Evolutionary conservation across 768 basidiomycete species (phyloP), one percentile per base, ranked within the genome.

Genomic region (Suillus clintonianus): DNA sequence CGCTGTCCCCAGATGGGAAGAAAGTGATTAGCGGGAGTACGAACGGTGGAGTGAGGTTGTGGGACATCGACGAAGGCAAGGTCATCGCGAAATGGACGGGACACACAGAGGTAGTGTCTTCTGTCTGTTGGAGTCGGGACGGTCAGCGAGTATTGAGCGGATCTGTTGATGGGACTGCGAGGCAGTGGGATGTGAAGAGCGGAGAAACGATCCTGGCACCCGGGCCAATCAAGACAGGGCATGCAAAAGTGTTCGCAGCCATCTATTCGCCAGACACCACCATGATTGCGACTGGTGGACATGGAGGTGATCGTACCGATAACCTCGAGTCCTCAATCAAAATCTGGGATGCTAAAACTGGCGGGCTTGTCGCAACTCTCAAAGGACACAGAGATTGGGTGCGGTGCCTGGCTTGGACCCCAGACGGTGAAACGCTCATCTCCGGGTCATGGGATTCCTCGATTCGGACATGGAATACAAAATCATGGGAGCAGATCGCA

Each of bases 291-390:
- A n/a, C 42, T n/a, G 42, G 42, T 43, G 42, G 19, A 43, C 5
- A 10, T 1, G 8, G n/a, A 10, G 42, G 3, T 0, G 5, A 5
- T 17, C 4, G 1, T 17, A 1, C 19, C 4, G 19, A 19, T 19
- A 3, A 19, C 8, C 1, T 2, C 17, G 19, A 43, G 19, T 9
- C 2, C 42, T 19, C 19, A 9, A 4, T 43, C 17, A 19, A 43
- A 42, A 19, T 42, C 19, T 42, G 42, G 42, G 19, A 43, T 1
- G 0, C 19, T n/a, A 10, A 43, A 4, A 43, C 42, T n/a, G n/a
- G 43, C 19, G 10, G n/a, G 43, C 43, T n/a, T n/a, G 43, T 45
- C 4, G n/a, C 43, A n/a, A 45, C 43, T n/a, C 43, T 45, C n/a
- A 45, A 45, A n/a, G 43, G 43, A 45, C 43, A 45, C 43, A 45